Evolutionary conservation across 2,329 filamentous ascomycete genomes (phyloP).

Genomic region (Blastomyces parvus): DNA sequence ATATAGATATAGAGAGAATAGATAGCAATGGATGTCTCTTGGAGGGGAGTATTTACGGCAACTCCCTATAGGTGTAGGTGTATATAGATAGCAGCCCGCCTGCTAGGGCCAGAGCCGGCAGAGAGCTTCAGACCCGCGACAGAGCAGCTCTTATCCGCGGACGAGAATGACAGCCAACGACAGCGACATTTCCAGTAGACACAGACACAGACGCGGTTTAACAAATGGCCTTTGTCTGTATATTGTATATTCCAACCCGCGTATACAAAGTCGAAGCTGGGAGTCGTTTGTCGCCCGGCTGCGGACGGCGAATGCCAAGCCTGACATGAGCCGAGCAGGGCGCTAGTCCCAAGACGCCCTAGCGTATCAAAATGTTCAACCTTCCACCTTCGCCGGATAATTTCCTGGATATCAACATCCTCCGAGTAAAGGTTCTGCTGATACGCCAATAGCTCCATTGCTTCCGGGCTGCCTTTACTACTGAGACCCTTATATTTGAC

Average conservation of each 20-base stretch:
- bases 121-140: not conserved
- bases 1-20: not conserved
- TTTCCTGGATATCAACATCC: not conserved
- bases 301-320: not conserved
- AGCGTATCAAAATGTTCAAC: conserved; percentile 4
- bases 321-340: not conserved
- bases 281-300: not conserved
- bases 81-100: not conserved
- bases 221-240: not conserved
- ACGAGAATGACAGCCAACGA: not conserved
- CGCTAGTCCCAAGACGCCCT: not conserved
- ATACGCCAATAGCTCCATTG: not conserved
- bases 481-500: not conserved
- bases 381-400: not conserved
- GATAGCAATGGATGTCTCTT: not conserved
- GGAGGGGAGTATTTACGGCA: not conserved
- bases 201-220: not conserved
- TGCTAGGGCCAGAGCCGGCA: not conserved
- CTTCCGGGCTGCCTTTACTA: conserved; percentile 1
- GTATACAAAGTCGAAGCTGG: not conserved
- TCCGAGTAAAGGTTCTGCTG: not conserved
- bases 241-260: not conserved
- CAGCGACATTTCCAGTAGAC: not conserved
- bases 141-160: not conserved
- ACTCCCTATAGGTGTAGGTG: not conserved